Evolutionary conservation across 352 stramenopile species (phyloP).

Genomic region (Vaucheria bursata): DNA sequence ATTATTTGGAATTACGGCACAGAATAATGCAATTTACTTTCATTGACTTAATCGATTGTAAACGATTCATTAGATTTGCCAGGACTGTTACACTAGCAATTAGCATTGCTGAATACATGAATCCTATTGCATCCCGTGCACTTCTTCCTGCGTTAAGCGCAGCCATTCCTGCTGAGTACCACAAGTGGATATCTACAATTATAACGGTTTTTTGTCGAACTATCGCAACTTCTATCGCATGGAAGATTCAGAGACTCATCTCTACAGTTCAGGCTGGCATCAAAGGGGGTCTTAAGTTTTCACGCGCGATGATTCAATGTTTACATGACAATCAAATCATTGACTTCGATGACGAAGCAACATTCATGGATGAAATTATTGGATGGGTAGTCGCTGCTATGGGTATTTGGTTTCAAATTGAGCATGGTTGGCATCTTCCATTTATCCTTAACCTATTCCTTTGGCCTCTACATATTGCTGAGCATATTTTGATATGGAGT

Average conservation of each 20-base stretch:
- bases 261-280: constrained; percentile 36
- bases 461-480: constrained; percentile 19
- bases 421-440: constrained; percentile 23
- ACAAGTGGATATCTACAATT: constrained; percentile 39
- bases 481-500: constrained; percentile 28
- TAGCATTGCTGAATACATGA: constrained; percentile 36
- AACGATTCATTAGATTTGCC: constrained; percentile 24
- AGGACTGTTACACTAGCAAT: constrained; percentile 33
- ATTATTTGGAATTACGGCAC: too few relatives aligned
- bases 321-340: constrained; percentile 26
- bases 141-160: constrained; percentile 22
- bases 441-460: constrained; percentile 20
- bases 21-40: too few relatives aligned
- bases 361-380: constrained; percentile 26
- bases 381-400: constrained; percentile 20
- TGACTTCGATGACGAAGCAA: constrained; percentile 22
- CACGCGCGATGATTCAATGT: constrained; percentile 16
- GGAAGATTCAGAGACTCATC: constrained; percentile 37
- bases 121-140: constrained; percentile 14
- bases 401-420: constrained; percentile 32
- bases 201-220: constrained; percentile 42
- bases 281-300: constrained; percentile 22
- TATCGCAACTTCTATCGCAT: constrained; percentile 29
- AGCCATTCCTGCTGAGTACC: constrained; percentile 39
- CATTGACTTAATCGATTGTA: constrained; percentile 34